Conservation (phyloP, 306 rosid genomes). For the Mucuna pruriens region DNA sequence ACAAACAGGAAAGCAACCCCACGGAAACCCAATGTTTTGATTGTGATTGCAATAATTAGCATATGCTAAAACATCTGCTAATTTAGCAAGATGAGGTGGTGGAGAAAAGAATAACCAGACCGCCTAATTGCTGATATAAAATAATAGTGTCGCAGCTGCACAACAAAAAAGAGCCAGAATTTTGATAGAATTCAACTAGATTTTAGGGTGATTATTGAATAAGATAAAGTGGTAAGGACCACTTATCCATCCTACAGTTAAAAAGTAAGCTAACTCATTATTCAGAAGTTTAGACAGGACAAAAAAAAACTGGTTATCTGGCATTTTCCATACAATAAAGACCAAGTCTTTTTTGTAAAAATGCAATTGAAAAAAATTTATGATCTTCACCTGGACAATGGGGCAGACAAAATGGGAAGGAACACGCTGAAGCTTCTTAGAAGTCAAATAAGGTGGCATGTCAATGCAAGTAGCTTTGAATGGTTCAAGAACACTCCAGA, state of each 20-base stretch:
- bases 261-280: neutral
- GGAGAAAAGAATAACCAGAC: neutral
- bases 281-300: neutral
- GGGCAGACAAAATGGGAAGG: conserved; percentile 98
- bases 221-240: neutral
- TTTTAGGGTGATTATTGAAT: neutral
- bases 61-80: neutral
- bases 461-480: conserved; percentile 61
- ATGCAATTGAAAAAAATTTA: conserved; percentile 28
- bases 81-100: neutral
- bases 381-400: conserved; percentile 78
- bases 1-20: conserved; percentile 15
- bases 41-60: neutral
- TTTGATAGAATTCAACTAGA: conserved; percentile 15
- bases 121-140: neutral
- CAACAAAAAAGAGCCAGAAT: neutral
- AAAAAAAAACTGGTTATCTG: conserved; percentile 1
- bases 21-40: neutral
- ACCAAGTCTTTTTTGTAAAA: neutral
- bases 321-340: conserved; percentile 5
- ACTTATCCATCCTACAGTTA: neutral
- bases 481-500: conserved; percentile 73
- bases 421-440: conserved; percentile 66
- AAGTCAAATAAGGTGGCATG: conserved; percentile 45
- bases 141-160: neutral